These are phyloP conservation scores for Acanthamoeba sp. DNA, from an alignment of 208 protist genomes.

Conservation along the genomic window DNA sequence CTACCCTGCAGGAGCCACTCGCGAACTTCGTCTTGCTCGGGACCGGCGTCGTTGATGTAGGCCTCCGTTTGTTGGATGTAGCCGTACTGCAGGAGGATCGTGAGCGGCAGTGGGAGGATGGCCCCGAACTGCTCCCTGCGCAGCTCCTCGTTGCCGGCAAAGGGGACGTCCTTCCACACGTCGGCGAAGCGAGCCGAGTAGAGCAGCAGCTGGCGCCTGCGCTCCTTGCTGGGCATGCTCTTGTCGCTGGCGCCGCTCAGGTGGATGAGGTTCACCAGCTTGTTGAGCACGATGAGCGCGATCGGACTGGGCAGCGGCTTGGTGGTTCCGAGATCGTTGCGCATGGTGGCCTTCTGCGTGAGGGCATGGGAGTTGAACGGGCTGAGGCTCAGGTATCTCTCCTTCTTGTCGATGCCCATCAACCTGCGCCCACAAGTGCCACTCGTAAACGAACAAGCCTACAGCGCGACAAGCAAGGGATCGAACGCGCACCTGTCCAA, in stretches of 20 bases:
- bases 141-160: not conserved
- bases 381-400: not conserved
- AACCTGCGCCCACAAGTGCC: not conserved
- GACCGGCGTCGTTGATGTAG: not conserved
- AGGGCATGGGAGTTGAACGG: not conserved
- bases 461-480: too few species aligned
- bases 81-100: slow-evolving; percentile 7
- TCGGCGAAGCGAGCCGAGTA: slow-evolving; percentile 29
- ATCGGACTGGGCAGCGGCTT: not conserved
- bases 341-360: not conserved
- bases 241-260: not conserved
- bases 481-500: not conserved
- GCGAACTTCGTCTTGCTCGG: not conserved
- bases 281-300: slow-evolving; percentile 16
- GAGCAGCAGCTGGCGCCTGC: not conserved
- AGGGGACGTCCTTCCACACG: slow-evolving; percentile 8
- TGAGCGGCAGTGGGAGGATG: slow-evolving; percentile 4
- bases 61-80: not conserved
- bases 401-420: slow-evolving; percentile 12
- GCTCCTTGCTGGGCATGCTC: not conserved
- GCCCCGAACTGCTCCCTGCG: not conserved
- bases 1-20: slow-evolving; percentile 3
- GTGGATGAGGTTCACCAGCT: not conserved
- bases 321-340: not conserved
- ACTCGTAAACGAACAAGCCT: not conserved